Base-by-base conservation (phyloP, 2,329 filamentous ascomycete species). In the Sphaerulina vaccinii region DNA sequence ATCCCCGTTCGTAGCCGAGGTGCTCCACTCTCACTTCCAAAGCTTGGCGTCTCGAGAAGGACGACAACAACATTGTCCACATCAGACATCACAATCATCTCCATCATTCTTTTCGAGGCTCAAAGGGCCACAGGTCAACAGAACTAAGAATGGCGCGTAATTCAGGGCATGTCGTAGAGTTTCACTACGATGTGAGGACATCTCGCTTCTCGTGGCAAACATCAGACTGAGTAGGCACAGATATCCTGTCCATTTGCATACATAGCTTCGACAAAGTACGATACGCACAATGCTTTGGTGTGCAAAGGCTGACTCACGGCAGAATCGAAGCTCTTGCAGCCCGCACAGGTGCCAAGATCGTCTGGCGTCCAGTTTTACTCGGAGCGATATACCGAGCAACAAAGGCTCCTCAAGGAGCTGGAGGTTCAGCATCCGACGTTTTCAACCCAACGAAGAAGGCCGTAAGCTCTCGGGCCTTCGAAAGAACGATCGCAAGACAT, bases 331-430 rank as follows among this genome's bases (percentile, higher is more conserved):
- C 56, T 27, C 54, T 62, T 29, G 55, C 57, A 16, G 22, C 51
- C 18, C 50, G 57, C 5, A 62, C 59, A 23, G 39, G 39, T 2
- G 59, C 59, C 13, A 54, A 18, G 9, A 35, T 62, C 10, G 21
- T 49, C 47, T 62, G 51, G 50, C 54, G 55, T n/a, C 59, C 59
- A 16, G 59, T 62, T 18, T 55, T 62, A 5, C 47, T 62, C 21
- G 59, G 59, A 39, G 59, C 59, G 11, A 60, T 62, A 29, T 62
- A 62, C 39, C 57, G 59, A 15, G 57, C 57, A 2, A 62, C 59
- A 2, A 43, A 46, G 23, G 59, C 59, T 2, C 59, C 59, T 6
- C 59, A 62, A 57, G 59, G 59, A 10, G 59, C 59, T 9, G 59
- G 52, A 10, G 59, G 59, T 15, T 62, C 59, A 5, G 59, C 59